Evolutionary conservation across 2,329 filamentous ascomycete species (phyloP).

Genomic region (Diaporthe sp.): DNA sequence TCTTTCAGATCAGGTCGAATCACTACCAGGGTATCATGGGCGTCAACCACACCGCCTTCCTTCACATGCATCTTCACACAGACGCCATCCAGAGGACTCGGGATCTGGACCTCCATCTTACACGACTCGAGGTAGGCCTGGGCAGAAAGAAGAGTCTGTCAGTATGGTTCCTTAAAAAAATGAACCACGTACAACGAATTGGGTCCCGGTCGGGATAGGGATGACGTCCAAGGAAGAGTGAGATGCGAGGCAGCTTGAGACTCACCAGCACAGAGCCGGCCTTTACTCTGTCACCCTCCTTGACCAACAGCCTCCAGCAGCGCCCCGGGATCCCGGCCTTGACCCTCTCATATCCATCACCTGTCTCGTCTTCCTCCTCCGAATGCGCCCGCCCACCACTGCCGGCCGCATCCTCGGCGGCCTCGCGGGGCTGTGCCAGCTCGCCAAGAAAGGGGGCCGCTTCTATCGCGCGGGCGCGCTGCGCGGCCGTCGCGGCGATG

Average conservation of each 20-base stretch:
- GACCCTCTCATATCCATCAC: neutral
- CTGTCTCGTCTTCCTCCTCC: neutral
- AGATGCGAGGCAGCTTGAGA: neutral
- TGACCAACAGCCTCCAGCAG: neutral
- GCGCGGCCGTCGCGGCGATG: neutral
- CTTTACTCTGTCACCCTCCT: neutral
- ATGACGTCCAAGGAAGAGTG: neutral
- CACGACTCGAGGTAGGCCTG: conserved; percentile 10
- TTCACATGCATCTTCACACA: neutral
- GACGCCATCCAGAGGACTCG: conserved; percentile 17
- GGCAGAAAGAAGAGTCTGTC: neutral
- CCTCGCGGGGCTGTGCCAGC: neutral
- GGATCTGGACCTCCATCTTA: conserved; percentile 11
- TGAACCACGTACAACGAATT: neutral
- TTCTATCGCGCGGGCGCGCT: neutral
- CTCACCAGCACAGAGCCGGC: neutral
- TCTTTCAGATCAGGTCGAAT: neutral
- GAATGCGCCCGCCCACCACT: neutral
- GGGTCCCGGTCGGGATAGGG: too few species aligned
- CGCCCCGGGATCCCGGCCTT: conserved; percentile 1
- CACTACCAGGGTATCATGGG: neutral
- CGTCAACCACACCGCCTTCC: neutral
- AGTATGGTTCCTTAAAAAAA: neutral
- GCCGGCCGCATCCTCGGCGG: too few species aligned
- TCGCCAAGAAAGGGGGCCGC: neutral